phyloP scores from a whole-genome alignment of 441 rosid species.

The Macaranga tanarius region DNA sequence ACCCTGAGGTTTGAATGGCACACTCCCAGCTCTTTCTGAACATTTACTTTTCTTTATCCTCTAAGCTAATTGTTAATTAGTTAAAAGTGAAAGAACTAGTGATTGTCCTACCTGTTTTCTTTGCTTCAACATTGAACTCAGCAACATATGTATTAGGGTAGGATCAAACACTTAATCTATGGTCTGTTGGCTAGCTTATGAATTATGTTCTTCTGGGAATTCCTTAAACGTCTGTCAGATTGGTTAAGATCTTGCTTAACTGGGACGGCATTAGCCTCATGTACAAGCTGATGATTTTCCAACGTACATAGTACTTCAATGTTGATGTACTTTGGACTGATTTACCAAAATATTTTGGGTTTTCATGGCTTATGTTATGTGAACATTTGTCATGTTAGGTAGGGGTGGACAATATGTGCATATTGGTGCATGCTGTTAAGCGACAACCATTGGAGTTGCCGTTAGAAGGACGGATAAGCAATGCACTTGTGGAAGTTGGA shows the following conservation, averaged over 20 bases:
- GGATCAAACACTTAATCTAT: background rate
- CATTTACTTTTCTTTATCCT: background rate
- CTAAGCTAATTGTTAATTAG: background rate
- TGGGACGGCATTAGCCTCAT: background rate
- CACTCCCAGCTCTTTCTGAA: background rate
- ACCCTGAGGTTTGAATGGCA: background rate
- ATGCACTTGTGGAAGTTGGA: conserved; percentile 98
- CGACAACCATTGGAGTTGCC: conserved; percentile 82
- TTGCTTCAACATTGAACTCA: background rate
- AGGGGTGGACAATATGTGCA: conserved; percentile 99
- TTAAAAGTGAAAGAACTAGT: background rate
- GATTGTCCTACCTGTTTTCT: background rate
- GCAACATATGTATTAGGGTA: background rate
- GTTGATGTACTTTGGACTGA: too few relatives aligned
- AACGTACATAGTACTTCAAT: background rate
- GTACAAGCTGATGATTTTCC: background rate
- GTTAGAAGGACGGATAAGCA: conserved; percentile 80
- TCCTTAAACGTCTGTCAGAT: background rate
- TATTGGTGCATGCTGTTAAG: conserved; percentile 95
- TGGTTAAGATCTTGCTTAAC: background rate
- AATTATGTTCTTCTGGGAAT: background rate
- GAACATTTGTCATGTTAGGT: conserved; percentile 50
- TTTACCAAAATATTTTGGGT: background rate
- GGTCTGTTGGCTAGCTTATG: background rate
- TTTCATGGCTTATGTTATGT: conserved; percentile 17